A percentile compares a stretch with the other conserved stretches of the same genome.
phyloP scores from a whole-genome alignment of 1,284 basidiomycete genomes.

The Fomitopsis pinicola region DNA sequence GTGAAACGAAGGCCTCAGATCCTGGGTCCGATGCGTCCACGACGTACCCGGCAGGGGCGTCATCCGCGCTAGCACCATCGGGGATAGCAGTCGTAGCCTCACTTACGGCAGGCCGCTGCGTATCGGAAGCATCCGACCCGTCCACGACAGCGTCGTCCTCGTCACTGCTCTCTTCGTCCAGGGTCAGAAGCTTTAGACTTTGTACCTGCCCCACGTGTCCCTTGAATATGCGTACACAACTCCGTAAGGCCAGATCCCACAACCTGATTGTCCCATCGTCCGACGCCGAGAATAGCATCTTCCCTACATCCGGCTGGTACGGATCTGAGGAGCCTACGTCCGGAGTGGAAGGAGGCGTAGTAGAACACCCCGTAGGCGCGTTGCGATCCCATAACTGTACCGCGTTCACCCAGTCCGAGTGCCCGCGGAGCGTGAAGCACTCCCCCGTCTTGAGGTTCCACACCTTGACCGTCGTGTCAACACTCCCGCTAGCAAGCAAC shows the following conservation, averaged over 20 bases:
- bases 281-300: conserved; percentile 95
- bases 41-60: neutral
- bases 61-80: neutral
- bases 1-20: neutral
- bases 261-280: conserved; percentile 93
- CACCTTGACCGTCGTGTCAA: conserved; percentile 86
- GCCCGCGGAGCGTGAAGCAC: conserved; percentile 90
- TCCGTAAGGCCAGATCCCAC: conserved; percentile 85
- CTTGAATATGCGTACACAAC: conserved; percentile 81
- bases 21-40: neutral
- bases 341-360: conserved; percentile 29
- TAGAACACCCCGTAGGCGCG: conserved; percentile 36
- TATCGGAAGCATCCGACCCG: neutral
- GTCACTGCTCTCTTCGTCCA: conserved; percentile 21
- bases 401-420: conserved; percentile 95
- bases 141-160: conserved; percentile 11
- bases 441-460: conserved; percentile 95
- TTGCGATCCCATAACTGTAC: conserved; percentile 90
- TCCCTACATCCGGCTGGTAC: conserved; percentile 53
- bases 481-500: conserved; percentile 87
- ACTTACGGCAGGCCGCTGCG: neutral
- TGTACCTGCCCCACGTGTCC: conserved; percentile 97
- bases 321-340: conserved; percentile 24
- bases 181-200: conserved; percentile 71
- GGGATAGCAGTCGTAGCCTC: conserved; percentile 1